Evolutionary conservation across 441 rosid species (phyloP).

Genomic region (Bruguiera hainesii): DNA sequence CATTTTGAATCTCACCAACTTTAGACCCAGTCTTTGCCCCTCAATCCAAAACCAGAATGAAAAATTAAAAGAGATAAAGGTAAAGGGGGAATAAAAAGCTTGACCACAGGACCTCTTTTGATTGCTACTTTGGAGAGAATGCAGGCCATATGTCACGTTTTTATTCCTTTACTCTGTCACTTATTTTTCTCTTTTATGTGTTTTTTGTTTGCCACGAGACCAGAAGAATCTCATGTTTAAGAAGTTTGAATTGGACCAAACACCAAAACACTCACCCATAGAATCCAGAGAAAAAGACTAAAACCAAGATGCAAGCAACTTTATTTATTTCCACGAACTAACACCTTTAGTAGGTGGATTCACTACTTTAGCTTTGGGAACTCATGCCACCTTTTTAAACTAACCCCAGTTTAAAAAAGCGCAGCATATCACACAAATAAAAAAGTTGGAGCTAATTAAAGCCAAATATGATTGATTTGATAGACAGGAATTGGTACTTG

Average conservation of each 20-base stretch:
- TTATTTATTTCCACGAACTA: conserved; percentile 14
- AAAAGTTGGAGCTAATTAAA: conserved; percentile 6
- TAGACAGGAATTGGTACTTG: conserved; percentile 17
- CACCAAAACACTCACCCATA: conserved; percentile 29
- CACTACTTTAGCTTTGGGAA: conserved; percentile 38
- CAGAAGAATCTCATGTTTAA: conserved; percentile 29
- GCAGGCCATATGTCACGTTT: background rate
- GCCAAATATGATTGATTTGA: conserved; percentile 17
- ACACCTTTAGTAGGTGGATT: conserved; percentile 39
- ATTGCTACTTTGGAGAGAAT: conserved; percentile 21
- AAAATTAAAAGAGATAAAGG: conserved; percentile 10
- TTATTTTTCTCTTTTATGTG: background rate
- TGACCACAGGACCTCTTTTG: conserved; percentile 16
- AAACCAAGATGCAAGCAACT: conserved; percentile 29
- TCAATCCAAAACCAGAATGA: background rate
- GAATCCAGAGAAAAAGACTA: conserved; percentile 41
- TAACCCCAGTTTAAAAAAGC: background rate
- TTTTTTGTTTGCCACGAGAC: conserved; percentile 27
- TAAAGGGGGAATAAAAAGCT: conserved; percentile 2
- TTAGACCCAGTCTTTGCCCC: conserved; percentile 14
- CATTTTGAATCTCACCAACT: conserved; percentile 18
- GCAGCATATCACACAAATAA: background rate
- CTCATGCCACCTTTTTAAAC: conserved; percentile 28
- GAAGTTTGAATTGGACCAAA: conserved; percentile 40
- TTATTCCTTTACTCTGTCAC: background rate